Evolutionary conservation across 2,329 filamentous ascomycete genomes (phyloP), one percentile per base, ranked within the genome.

Genomic region (Hypoxylon sp.): DNA sequence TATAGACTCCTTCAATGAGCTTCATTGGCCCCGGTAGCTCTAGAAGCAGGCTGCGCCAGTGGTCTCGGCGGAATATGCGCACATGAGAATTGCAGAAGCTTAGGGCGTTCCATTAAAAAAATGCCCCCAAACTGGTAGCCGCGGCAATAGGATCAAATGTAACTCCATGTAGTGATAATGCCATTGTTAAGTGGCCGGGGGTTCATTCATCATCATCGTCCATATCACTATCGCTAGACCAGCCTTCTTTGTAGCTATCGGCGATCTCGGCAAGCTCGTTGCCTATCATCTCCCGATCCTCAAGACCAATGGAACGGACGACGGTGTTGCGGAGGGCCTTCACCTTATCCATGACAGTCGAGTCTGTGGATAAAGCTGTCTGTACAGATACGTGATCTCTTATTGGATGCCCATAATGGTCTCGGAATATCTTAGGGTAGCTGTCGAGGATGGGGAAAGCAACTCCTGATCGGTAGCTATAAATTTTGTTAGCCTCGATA

Each of bases 221-320:
- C 19, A 88, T 90, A 8, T 89, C 86, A 64, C 88, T 91, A 24
- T 90, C 93, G 75, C 91, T 94, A 11, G 89, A 90, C 92, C 93
- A 97, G 1, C 94, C 94, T 68, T 96, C 93, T 73, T 93, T 90
- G 78, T 98, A 98, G 66, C 92, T 92, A 76, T 97, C 94, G 1
- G 92, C 91, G 74, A 98, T 90, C 66, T 92, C 91, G 24, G 92
- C 90, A 42, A 99, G 84, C 11, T 92, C 90, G 76, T 97, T 96
- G 50, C 89, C 88, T n/a, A 98, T 84, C 2, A 85, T 84, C 80
- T 99, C 96, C 46, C 95, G 87, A 76, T 98, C 94, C 66, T 97
- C 93, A 2, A 95, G 74, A 0, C 85, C 84, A 14, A 94, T 84
- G 10, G 88, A 85, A 68, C 90, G 87, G 14, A 87, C 81, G 11